Evolutionary conservation across 108 stramenopile species (phyloP).

Genomic region (Poteriospumella lacustris): DNA sequence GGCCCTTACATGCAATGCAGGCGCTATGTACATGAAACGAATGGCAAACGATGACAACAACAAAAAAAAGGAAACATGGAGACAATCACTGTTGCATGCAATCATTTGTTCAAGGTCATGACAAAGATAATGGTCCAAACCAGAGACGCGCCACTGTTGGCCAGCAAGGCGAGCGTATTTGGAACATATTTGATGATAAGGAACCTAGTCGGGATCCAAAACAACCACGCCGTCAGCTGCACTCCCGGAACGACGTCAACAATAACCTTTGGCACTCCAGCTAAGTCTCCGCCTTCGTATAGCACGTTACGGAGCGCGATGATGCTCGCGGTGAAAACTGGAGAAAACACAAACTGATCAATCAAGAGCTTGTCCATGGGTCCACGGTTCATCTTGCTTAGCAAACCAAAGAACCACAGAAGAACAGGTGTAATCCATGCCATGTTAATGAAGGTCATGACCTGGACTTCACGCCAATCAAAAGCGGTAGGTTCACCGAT

Average conservation of each 20-base stretch:
- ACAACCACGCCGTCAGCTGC: background rate
- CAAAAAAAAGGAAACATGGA: no score
- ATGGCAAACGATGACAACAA: no score
- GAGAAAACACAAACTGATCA: background rate
- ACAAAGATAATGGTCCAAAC: background rate
- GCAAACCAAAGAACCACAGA: background rate
- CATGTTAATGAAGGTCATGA: background rate
- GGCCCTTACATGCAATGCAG: no score
- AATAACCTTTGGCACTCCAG: background rate
- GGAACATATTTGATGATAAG: background rate
- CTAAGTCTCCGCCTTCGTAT: background rate
- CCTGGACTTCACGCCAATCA: background rate
- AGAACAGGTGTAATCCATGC: conserved; percentile 1
- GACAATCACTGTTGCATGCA: no score
- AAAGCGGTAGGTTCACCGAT: no score
- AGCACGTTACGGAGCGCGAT: background rate
- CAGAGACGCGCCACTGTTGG: background rate
- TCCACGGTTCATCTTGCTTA: background rate
- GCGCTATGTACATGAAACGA: no score
- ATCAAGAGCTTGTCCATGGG: background rate
- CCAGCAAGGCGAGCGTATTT: background rate
- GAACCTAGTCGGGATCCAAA: conserved; percentile 17
- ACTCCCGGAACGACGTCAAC: background rate
- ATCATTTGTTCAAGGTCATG: no score
- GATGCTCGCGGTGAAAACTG: background rate